Evolutionary conservation across 140 eudicot species (phyloP), one percentile per base, ranked within the genome.

Genomic region (Erigeron philadelphicus): DNA sequence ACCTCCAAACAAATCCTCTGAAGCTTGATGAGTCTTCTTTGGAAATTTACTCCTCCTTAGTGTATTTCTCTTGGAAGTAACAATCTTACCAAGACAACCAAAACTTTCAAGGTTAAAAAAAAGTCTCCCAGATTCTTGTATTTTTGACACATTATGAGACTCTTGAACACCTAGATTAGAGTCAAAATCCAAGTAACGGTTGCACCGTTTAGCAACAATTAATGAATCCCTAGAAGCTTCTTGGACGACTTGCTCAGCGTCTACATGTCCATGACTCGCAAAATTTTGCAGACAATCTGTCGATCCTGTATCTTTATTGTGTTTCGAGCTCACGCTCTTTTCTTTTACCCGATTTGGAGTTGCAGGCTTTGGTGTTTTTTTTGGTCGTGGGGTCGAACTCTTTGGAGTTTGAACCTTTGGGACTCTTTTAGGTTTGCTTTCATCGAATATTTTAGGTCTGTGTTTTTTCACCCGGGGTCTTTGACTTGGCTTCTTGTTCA

Each of bases 361-460:
- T 68, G 47, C 71, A 5, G 64, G 71, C 56, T 66, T 78, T 66
- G 83, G 78, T 6, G 75, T 78, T 75, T 60, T 75, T 44, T 60
- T 75, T 44, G 83, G 65, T 58, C 61, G 74, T 31, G 68, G 72
- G 68, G 56, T 41, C 9, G 80, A 19, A 15, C 50, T 12, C 41
- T 42, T 64, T 47, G 78, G 70, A 72, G 82, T 79, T 53, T 74
- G 68, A 61, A 61, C 57, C 46, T 82, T 82, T 71, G 70, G 81
- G 23, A 21, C 40, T 44, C 61, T 78, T n/a, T 72, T 78, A 1
- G 69, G 75, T 43, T 66, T 75, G 68, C 81, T 67, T 53, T 78
- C 72, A 55, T 68, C 83, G 2, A 48, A 77, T 57, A 78, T 35
- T 71, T 82, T 82, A 61, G 83, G 86, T 47, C 86, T 70, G 65